These are phyloP conservation scores for Paraphoma chrysanthemicola DNA, from an alignment of 2,329 filamentous ascomycete species.

Conservation along the genomic window DNA sequence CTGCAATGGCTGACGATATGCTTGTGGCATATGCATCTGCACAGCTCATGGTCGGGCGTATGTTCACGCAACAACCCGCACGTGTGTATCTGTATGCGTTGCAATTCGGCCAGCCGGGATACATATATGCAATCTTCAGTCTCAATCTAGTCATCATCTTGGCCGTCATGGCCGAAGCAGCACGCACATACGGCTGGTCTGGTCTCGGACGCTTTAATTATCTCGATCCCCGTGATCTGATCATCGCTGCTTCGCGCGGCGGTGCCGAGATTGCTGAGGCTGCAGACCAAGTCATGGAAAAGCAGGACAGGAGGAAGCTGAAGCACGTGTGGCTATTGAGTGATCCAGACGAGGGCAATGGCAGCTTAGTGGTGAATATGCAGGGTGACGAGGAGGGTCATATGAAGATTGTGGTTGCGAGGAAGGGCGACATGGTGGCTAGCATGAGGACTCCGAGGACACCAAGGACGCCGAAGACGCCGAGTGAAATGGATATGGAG, in stretches of 20 bases:
- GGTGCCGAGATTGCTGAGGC: slow-evolving; percentile 25
- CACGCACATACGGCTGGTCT: slow-evolving; percentile 33
- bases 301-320: slow-evolving; percentile 13
- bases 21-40: slow-evolving; percentile 41
- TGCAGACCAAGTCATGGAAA: slow-evolving; percentile 22
- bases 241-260: slow-evolving; percentile 33
- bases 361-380: slow-evolving; percentile 25
- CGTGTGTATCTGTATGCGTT: slow-evolving; percentile 24
- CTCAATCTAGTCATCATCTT: slow-evolving; percentile 34
- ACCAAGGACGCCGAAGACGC: neutral
- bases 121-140: slow-evolving; percentile 38
- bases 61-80: slow-evolving; percentile 19
- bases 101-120: slow-evolving; percentile 33
- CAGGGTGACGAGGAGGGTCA: slow-evolving; percentile 26
- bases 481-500: slow-evolving; percentile 8
- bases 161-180: slow-evolving; percentile 28
- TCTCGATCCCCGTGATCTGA: slow-evolving; percentile 37
- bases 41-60: slow-evolving; percentile 42
- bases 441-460: neutral
- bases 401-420: slow-evolving; percentile 24
- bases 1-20: slow-evolving; percentile 38
- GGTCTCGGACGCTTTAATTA: slow-evolving; percentile 35
- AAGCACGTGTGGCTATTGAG: slow-evolving; percentile 31
- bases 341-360: slow-evolving; percentile 35
- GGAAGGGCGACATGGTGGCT: neutral